Conservation (phyloP, 1,284 basidiomycete genomes). For the Leccinum fallax region DNA sequence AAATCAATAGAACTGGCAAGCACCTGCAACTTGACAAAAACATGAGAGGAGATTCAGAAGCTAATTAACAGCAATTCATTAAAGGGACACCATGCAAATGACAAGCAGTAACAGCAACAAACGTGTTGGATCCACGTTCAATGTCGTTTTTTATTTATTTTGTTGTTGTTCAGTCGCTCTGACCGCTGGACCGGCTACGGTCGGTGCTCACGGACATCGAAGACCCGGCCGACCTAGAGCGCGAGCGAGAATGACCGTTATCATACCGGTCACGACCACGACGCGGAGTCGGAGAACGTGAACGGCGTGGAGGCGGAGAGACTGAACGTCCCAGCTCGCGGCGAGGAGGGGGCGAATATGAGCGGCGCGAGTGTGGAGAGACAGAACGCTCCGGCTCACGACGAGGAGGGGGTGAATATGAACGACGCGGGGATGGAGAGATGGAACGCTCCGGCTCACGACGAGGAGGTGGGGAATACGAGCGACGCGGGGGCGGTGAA, state of each 20-base stretch:
- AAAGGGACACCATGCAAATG: neutral
- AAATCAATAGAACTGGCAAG: neutral
- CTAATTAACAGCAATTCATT: neutral
- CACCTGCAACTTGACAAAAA: slow-evolving; percentile 15
- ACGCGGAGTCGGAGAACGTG: slow-evolving; percentile 31
- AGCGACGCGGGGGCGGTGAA: slow-evolving; percentile 1
- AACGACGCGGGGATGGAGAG: neutral
- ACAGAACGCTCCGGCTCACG: neutral
- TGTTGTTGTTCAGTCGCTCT: slow-evolving; percentile 22
- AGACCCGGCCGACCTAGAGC: slow-evolving; percentile 41
- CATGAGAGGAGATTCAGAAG: neutral
- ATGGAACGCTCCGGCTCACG: neutral
- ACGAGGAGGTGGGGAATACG: slow-evolving; percentile 8
- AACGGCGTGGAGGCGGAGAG: slow-evolving; percentile 29
- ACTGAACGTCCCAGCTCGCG: slow-evolving; percentile 27
- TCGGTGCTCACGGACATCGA: slow-evolving; percentile 51
- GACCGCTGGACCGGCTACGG: slow-evolving; percentile 29
- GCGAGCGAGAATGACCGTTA: slow-evolving; percentile 27
- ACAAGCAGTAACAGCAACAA: neutral
- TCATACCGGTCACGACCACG: slow-evolving; percentile 25
- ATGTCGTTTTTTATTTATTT: neutral
- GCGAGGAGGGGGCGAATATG: slow-evolving; percentile 39
- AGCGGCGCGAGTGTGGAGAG: slow-evolving; percentile 19
- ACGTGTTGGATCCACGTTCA: neutral
- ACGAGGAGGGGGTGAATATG: neutral